Percentiles rank a stretch among this genome's conserved stretches.
Evolutionary conservation across 2,329 filamentous ascomycete genomes (phyloP).

Genomic region (Septoria linicola): DNA sequence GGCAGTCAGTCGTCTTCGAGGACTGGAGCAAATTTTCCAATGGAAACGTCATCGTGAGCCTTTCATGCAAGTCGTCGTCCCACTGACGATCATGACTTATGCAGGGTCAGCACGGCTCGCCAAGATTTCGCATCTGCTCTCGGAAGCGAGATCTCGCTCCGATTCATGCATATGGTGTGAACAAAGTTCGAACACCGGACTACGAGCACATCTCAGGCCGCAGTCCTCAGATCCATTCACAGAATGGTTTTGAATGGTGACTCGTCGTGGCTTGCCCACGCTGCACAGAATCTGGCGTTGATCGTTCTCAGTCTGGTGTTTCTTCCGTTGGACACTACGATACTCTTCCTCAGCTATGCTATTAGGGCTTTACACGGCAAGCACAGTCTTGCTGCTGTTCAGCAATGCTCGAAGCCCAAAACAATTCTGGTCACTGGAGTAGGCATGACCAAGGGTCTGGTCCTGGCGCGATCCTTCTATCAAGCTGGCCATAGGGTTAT

Average conservation of each 20-base stretch:
- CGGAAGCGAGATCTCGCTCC: too few relatives aligned
- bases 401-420: constrained; percentile 39
- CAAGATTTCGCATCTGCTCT: background rate
- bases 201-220: background rate
- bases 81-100: background rate
- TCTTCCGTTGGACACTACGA: constrained; percentile 52
- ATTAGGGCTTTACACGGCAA: background rate
- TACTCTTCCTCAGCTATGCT: constrained; percentile 42
- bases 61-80: background rate
- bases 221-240: background rate
- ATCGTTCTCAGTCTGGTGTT: constrained; percentile 45
- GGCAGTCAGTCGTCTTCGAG: constrained; percentile 3
- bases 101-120: constrained; percentile 1
- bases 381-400: background rate
- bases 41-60: constrained; percentile 15
- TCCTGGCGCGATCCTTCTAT: constrained; percentile 65
- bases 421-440: constrained; percentile 71
- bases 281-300: constrained; percentile 51
- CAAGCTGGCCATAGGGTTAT: constrained; percentile 65
- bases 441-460: constrained; percentile 69
- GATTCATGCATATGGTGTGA: too few relatives aligned
- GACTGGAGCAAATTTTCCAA: constrained; percentile 3
- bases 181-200: too few relatives aligned
- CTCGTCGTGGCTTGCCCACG: constrained; percentile 42
- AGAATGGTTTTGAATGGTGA: constrained; percentile 37